Percentiles rank a stretch among this genome's conserved stretches.
Evolutionary conservation across 768 basidiomycete genomes (phyloP).

Genomic region (Postia placenta): DNA sequence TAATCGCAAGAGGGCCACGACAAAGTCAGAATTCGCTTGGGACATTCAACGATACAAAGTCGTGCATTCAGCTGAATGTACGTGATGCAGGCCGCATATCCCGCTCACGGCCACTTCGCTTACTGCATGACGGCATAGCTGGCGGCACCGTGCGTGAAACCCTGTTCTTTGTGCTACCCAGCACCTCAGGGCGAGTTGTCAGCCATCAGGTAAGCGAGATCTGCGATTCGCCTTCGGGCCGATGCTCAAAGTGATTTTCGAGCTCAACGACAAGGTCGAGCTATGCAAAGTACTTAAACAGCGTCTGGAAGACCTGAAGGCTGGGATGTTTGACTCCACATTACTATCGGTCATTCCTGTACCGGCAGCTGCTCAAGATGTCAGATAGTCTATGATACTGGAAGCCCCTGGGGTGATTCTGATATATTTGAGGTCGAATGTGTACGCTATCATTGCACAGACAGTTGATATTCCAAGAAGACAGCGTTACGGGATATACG

Average conservation of each 20-base stretch:
- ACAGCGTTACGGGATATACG: background rate
- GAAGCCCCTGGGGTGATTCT: too few species aligned
- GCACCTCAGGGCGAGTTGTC: constrained; percentile 70
- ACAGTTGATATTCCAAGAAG: too few species aligned
- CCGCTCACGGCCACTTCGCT: too few species aligned
- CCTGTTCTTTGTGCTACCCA: constrained; percentile 69
- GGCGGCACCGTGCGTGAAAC: constrained; percentile 44
- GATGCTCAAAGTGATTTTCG: background rate
- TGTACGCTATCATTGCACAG: too few species aligned
- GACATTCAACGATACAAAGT: constrained; percentile 50
- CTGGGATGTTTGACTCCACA: constrained; percentile 7
- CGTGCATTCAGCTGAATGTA: constrained; percentile 25
- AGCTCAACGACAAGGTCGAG: constrained; percentile 41
- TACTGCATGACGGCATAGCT: background rate
- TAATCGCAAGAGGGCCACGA: too few species aligned
- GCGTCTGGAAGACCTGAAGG: constrained; percentile 25
- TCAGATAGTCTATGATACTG: too few species aligned
- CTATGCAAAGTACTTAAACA: constrained; percentile 32
- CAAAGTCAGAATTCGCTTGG: too few species aligned
- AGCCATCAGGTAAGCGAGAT: constrained; percentile 52
- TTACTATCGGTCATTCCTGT: constrained; percentile 12
- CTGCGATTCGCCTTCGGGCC: background rate
- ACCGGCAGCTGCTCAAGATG: background rate
- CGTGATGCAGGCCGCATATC: background rate
- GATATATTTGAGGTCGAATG: too few species aligned